These are phyloP conservation scores for Chimonanthus salicifolius DNA, from an alignment of 164 flowering plant genomes.

Conservation along the genomic window DNA sequence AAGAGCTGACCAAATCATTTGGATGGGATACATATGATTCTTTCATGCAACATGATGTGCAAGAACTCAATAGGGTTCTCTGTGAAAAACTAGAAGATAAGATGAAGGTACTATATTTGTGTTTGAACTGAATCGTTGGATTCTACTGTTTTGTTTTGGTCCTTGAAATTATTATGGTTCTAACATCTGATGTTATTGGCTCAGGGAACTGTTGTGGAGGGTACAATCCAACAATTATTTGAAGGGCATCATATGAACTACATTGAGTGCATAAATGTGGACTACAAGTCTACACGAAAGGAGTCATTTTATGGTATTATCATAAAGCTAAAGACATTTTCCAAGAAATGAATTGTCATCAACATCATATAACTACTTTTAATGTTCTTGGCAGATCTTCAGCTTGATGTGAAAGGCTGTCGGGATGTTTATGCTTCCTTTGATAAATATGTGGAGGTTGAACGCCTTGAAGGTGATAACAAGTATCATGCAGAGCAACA, in stretches of 20 bases:
- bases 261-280: conserved; percentile 92
- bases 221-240: conserved; percentile 85
- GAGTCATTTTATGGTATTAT: conserved; percentile 88
- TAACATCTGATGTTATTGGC: conserved; percentile 5
- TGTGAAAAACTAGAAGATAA: conserved; percentile 92
- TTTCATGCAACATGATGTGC: conserved; percentile 97
- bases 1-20: conserved; percentile 91
- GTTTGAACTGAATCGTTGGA: background rate
- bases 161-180: background rate
- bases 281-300: conserved; percentile 90
- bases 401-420: conserved; percentile 97
- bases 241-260: conserved; percentile 97
- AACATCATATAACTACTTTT: background rate
- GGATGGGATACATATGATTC: conserved; percentile 98
- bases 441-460: conserved; percentile 95
- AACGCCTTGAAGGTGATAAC: conserved; percentile 90
- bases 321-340: conserved; percentile 4
- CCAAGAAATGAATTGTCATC: background rate
- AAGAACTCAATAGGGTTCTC: conserved; percentile 86
- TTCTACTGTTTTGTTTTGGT: background rate
- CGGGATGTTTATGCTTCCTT: conserved; percentile 92
- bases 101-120: conserved; percentile 62
- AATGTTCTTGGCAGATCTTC: conserved; percentile 56
- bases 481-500: conserved; percentile 92
- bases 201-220: conserved; percentile 95